Conservation (phyloP, 768 basidiomycete species). For the Suillus clintonianus region DNA sequence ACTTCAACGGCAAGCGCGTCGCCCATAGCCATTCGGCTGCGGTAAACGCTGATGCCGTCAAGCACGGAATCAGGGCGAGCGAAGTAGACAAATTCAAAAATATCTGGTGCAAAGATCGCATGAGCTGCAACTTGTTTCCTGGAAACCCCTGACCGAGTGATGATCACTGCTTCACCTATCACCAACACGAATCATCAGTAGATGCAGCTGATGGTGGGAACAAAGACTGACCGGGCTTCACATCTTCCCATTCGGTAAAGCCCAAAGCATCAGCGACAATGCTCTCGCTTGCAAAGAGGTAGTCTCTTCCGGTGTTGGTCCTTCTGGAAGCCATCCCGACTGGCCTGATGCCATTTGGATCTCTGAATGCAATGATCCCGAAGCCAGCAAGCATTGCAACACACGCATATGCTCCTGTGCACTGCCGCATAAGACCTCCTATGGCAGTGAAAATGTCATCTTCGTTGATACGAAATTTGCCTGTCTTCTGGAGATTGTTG, state of each 20-base stretch:
- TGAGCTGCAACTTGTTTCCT: slow-evolving; percentile 73
- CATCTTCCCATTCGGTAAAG: slow-evolving; percentile 91
- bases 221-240: slow-evolving; percentile 71
- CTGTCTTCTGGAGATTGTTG: slow-evolving; percentile 95
- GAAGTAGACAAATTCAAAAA: slow-evolving; percentile 99
- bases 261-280: slow-evolving; percentile 94
- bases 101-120: slow-evolving; percentile 89
- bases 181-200: slow-evolving; percentile 1
- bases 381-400: slow-evolving; percentile 99
- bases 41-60: slow-evolving; percentile 96
- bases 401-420: slow-evolving; percentile 94
- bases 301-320: slow-evolving; percentile 65
- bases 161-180: slow-evolving; percentile 92
- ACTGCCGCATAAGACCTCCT: slow-evolving; percentile 82
- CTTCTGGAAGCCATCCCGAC: slow-evolving; percentile 82
- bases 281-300: slow-evolving; percentile 92
- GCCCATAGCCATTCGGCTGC: slow-evolving; percentile 99
- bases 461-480: slow-evolving; percentile 98
- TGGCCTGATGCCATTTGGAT: slow-evolving; percentile 96
- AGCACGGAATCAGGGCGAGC: slow-evolving; percentile 97
- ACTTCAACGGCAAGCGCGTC: slow-evolving; percentile 92
- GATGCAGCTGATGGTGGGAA: background rate
- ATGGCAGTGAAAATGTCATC: slow-evolving; percentile 98
- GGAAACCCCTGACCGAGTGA: slow-evolving; percentile 78
- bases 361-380: slow-evolving; percentile 96